Conservation (phyloP, 306 rosid species). For the Arachis hypogaea region DNA sequence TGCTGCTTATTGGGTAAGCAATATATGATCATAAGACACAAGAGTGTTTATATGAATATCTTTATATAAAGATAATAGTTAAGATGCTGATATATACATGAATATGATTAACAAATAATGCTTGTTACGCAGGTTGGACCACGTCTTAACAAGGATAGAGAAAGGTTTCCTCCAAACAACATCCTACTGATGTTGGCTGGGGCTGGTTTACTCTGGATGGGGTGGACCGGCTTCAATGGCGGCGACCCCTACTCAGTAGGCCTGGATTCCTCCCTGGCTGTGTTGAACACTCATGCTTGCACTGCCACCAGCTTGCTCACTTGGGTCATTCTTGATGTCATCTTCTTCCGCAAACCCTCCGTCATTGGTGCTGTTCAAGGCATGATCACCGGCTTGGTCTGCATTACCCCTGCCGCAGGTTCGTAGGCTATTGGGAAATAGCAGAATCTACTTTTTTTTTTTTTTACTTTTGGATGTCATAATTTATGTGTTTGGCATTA, state of each 20-base stretch:
- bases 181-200: conserved; percentile 51
- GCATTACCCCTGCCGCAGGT: conserved; percentile 65
- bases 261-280: conserved; percentile 50
- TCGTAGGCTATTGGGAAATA: too few species aligned
- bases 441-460: too few species aligned
- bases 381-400: conserved; percentile 62
- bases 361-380: conserved; percentile 65
- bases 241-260: conserved; percentile 52
- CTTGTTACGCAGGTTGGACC: conserved; percentile 50
- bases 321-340: conserved; percentile 58
- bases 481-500: too few species aligned
- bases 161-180: conserved; percentile 61
- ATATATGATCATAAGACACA: background rate
- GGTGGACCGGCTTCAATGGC: conserved; percentile 64
- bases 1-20: conserved; percentile 54
- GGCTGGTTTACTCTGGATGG: conserved; percentile 57
- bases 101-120: too few species aligned
- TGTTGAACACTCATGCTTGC: conserved; percentile 55
- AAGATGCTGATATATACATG: too few species aligned
- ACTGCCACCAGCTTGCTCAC: conserved; percentile 61
- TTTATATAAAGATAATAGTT: too few species aligned
- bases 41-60: too few species aligned
- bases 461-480: too few species aligned
- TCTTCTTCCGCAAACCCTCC: conserved; percentile 52
- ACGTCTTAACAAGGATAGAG: conserved; percentile 57